Evolutionary conservation across 176 grass and related monocot genomes (phyloP), one percentile per base, ranked within the genome.

Genomic region (Elaeis guineensis): DNA sequence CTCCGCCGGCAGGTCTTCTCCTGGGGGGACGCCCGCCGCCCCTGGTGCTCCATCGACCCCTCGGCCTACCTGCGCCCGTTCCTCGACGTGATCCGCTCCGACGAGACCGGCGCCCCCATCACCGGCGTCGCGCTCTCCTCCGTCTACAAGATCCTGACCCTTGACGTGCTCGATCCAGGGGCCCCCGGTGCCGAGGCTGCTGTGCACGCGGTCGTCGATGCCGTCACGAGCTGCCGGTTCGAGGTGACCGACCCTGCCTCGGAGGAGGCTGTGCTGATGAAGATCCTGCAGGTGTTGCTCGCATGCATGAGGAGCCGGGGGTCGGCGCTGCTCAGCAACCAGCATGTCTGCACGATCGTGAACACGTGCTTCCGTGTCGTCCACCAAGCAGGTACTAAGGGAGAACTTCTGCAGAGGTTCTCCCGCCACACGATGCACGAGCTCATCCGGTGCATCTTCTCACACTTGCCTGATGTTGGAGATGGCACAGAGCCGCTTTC

Each of bases 371-470:
- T 92, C 78, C 84, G 93, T 16, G 84, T 98, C 17, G 93, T 98
- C 67, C 93, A 98, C 78, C 93, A 98, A 75, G 93, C 93, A 8
- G 83, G 84, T n/a, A 98, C 84, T 58, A 98, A 92, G 62, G 93
- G 93, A 14, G 93, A 98, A 72, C 78, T 98, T 44, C 77, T 98
- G 53, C 93, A 98, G 73, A 85, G 93, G 64, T 79, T 92, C 62
- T 98, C 93, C 17, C 74, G 93, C 49, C 87, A 98, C 77, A 98
- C 81, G 16, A 98, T 98, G 93, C 93, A 98, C 72, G 93, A 98
- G 79, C 86, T 98, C 20, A 55, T 92, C 54, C 81, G 93, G 3
- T 82, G 79, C 54, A 63, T 98, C 75, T 98, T 98, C 26, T 69
- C 70, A 6, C 75, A 79, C 57, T 75, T 97, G 44, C 54, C 66